These are phyloP conservation scores for Austroboletus rostrupii DNA, from an alignment of 1,284 basidiomycete genomes.

Conservation along the genomic window DNA sequence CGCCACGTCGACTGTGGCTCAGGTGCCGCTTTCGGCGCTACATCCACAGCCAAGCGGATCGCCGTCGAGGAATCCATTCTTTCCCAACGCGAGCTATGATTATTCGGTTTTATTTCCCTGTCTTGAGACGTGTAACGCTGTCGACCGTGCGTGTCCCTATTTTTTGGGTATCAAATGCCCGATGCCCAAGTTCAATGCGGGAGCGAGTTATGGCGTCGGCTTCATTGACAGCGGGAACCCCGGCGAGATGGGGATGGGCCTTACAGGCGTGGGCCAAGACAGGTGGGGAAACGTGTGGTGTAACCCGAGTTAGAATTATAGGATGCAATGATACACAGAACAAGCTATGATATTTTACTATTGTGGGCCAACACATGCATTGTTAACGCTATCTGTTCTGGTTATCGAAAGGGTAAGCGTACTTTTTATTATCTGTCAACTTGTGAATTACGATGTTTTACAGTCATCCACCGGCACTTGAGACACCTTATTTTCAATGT, in stretches of 20 bases:
- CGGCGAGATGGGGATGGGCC: constrained; percentile 43
- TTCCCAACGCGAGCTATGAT: constrained; percentile 40
- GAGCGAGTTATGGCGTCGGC: constrained; percentile 72
- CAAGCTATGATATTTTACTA: too few species aligned
- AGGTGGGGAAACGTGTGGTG: constrained; percentile 81
- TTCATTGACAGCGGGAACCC: constrained; percentile 51
- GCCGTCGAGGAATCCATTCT: constrained; percentile 42
- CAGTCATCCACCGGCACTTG: too few species aligned
- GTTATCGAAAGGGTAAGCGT: too few species aligned
- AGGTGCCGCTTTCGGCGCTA: constrained; percentile 42
- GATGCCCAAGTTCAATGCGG: constrained; percentile 56
- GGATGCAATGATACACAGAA: too few species aligned
- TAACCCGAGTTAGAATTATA: constrained; percentile 37
- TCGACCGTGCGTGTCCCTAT: constrained; percentile 73
- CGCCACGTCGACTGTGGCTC: neutral
- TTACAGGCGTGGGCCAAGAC: constrained; percentile 58
- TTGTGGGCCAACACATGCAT: too few species aligned
- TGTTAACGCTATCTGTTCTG: too few species aligned
- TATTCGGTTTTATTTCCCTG: constrained; percentile 74
- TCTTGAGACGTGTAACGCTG: constrained; percentile 69
- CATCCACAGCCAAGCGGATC: constrained; percentile 36
- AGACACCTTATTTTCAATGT: too few species aligned
- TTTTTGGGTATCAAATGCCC: constrained; percentile 76
- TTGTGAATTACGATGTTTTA: too few species aligned
- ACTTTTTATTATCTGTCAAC: too few species aligned